Base-by-base conservation (phyloP, 345 rosid genomes). In the Linum tenue region DNA sequence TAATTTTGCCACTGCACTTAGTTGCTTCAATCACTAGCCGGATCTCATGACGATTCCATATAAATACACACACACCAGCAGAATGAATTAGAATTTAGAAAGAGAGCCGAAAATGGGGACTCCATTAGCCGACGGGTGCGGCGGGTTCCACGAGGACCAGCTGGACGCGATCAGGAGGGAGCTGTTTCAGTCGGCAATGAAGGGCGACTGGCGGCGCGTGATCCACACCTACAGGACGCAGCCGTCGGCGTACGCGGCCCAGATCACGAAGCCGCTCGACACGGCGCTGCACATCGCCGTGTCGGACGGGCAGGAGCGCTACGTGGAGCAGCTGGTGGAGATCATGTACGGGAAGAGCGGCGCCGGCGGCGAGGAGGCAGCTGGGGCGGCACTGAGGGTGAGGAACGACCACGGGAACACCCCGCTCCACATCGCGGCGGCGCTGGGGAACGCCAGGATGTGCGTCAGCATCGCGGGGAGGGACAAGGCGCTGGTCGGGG, bases 231-330 rank as follows among this genome's bases (percentile, higher is more conserved):
- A 78, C 77, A 0, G 1, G 31, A 1, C 2, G 0, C 0, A 63
- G 10, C 62, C 68, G 0, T 4, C 4, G 4, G 59, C 65, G 35
- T 74, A 56, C 66, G 11, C 0, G 16, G 65, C 42, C 3, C 64
- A 39, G 72, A 70, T 75, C 67, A 80, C 77, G 4, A 57, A 48
- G 37, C 53, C 85, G 5, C 72, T 79, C 0, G 80, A 78, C 56
- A 85, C 84, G 0, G 83, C 75, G 2, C 55, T 85, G 60, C 85
- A 80, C 72, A 55, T 85, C 3, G 81, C 85, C 10, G 81, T 74
- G 7, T 48, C 75, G 7, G 80, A 76, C 5, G 72, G 68, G 64
- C 64, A 74, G 63, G 80, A 69, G 11, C 50, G 37, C 5, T 4
- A 48, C 0, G 82, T 80, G 2, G 64, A 43, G 36, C 7, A 56